Evolutionary conservation across 306 rosid genomes (phyloP), one percentile per base, ranked within the genome.

Genomic region (Adenanthera pavonina): DNA sequence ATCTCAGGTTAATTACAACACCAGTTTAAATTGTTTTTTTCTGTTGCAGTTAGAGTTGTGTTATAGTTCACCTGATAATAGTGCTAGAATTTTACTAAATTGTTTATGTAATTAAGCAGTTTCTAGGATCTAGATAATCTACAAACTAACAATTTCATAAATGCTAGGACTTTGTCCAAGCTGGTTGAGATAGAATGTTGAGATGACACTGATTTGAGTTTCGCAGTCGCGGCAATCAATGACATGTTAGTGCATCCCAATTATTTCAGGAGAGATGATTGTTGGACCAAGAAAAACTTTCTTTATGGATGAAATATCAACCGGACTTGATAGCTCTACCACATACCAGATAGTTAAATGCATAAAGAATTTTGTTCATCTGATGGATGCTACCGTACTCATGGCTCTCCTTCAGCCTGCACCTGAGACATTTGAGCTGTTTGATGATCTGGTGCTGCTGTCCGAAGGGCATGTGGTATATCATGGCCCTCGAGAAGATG

Each of bases 391-490:
- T 20, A 94, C 98, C 0, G 89, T 94, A 4, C 75, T 94, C 3
- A 75, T 94, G 90, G 92, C 97, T 80, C 97, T 94, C 43, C 94
- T 94, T 85, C 98, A 94, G 85, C 98, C 98, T 56, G 97, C 98
- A 16, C 98, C 98, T 0, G 97, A 92, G 86, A 94, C 94, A 81
- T 94, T 91, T 83, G 97, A 94, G 8, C 86, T 91, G 74, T 94
- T 94, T 80, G 97, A 94, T 87, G 98, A 94, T 86, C 75, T 94
- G 56, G 43, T 94, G 61, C 88, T 94, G 19, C 61, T 91, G 67
- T 84, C 98, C 49, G 98, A 92, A 77, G 94, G 97, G 20, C 60
- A 91, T 60, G 72, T 91, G 47, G 94, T 91, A 57, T 94, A 94
- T 82, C 94, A 92, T 78, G 98, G 98, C 53, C 94, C 97, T n/a